Base-by-base conservation (phyloP, 176 grass and related monocot genomes). In the Oryza rufipogon region DNA sequence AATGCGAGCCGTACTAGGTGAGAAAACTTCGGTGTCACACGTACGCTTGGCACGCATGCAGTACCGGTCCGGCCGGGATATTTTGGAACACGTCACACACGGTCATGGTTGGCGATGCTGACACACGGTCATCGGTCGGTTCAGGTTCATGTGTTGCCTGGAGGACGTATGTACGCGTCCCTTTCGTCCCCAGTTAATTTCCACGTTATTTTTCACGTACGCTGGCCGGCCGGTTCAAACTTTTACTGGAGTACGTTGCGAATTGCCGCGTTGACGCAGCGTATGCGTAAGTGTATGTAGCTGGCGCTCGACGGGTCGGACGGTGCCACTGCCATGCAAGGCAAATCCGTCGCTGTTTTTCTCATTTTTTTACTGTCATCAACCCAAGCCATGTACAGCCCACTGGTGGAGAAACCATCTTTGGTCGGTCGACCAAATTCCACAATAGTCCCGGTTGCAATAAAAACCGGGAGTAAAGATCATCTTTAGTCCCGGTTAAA, bases 231-330 rank as follows among this genome's bases (percentile, higher is more conserved):
- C 54, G 17, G 54, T 58, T 58, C 54, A 58, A 58, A 1, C 78
- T 9, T 32, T 32, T 32, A 32, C 30, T 23, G 26, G 26, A 26
- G 26, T 26, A 70, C 12, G 30, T 80, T 38, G 7, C 32, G 6
- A 6, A 3, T 8, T 41, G 10, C 78, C 78, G 66, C 46, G 79
- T 70, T 32, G 64, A 52, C 17, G 64, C 78, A 14, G 15, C 7
- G 48, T 32, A 32, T 9, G 9, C 7, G 13, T 52, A 15, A 15
- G 19, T 58, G 17, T 8, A n/a, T 58, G 17, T 20, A n/a, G 51
- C 77, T 48, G 77, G 41, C 41, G 63, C 63, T 33, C 61, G 38
- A 79, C 61, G 76, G 41, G 61, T 15, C 26, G 60, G n/a, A 26
- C 41, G 51, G 51, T 19, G 51, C 51, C 51, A 20, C 7, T 19